Evolutionary conservation across 768 basidiomycete species (phyloP), one percentile per base, ranked within the genome.

Genomic region (Mycena vitilis): DNA sequence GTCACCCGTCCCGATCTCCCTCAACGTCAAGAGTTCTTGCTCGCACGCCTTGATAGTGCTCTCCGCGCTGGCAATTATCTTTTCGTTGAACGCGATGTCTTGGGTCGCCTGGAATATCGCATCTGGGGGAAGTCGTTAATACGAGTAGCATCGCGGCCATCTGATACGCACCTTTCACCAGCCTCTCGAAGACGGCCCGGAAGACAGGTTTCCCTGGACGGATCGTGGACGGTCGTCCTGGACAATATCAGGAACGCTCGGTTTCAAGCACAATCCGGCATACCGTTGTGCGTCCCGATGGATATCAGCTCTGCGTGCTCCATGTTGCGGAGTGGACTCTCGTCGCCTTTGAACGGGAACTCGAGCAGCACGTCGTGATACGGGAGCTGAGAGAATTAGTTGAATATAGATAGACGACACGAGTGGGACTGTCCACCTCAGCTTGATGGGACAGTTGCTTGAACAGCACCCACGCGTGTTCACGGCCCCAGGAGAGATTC

Each of bases 281-380:
- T 55, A 66, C 95, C 94, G 68, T 97, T 89, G 22, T 84, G 78
- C 8, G 92, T 94, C 9, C 85, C 86, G 53, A 99, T 91, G 0
- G 90, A 83, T 68, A 99, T 94, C 58, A 99, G 78, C 80, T 95
- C 96, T 7, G 91, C 90, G 68, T 94, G 91, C 76, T 98, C 97
- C 89, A 99, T 91, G 36, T 85, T 88, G 68, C 94, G 86, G 62
- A 99, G 75, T 2, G 94, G 84, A 20, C 83, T 81, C 75, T 97
- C 96, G 71, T 96, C 91, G n/a, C 92, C 94, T 76, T 95, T 96
- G 88, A 96, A 98, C 0, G 94, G 95, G 75, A 91, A 91, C 58
- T 94, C 91, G 57, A 92, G 79, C 60, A 99, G 80, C 5, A 94
- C 82, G 23, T 95, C 89, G 62, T 95, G 88, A 77, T 98, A 98